Evolutionary conservation across 2,329 filamentous ascomycete species (phyloP).

Genomic region (Fusarium domesticum): DNA sequence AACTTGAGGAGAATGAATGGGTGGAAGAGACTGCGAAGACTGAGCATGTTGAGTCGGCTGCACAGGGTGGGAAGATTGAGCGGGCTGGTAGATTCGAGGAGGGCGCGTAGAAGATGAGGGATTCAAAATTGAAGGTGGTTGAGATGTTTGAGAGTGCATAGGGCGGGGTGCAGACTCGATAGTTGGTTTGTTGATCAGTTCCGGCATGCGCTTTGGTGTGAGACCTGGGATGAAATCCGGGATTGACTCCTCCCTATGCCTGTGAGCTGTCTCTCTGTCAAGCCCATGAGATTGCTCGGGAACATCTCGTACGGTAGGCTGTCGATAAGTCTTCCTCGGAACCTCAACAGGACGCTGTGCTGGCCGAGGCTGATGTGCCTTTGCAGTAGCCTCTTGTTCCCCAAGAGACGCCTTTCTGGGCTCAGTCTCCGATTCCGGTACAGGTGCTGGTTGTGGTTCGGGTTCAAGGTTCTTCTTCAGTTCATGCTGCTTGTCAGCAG

Average conservation of each 20-base stretch:
- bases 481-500: background rate
- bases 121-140: background rate
- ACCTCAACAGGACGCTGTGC: background rate
- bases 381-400: too few relatives aligned
- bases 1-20: background rate
- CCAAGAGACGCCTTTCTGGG: too few relatives aligned
- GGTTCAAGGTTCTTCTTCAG: conserved; percentile 2
- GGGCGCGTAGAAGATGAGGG: background rate
- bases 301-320: background rate
- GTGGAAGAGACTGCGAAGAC: background rate
- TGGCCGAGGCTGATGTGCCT: background rate
- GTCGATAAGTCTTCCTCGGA: background rate
- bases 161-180: background rate
- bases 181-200: conserved; percentile 4
- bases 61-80: conserved; percentile 2
- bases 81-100: too few relatives aligned
- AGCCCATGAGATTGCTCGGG: conserved; percentile 1
- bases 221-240: conserved; percentile 14
- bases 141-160: background rate
- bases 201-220: conserved; percentile 20
- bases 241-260: conserved; percentile 1
- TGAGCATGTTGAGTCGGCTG: conserved; percentile 12
- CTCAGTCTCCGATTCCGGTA: too few relatives aligned
- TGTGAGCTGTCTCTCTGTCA: background rate
- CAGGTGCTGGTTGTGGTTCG: too few relatives aligned